A percentile compares a stretch with the other conserved stretches of the same genome.
Evolutionary conservation across 73 alveolate species (phyloP).

Genomic region (Uronychia setigera): DNA sequence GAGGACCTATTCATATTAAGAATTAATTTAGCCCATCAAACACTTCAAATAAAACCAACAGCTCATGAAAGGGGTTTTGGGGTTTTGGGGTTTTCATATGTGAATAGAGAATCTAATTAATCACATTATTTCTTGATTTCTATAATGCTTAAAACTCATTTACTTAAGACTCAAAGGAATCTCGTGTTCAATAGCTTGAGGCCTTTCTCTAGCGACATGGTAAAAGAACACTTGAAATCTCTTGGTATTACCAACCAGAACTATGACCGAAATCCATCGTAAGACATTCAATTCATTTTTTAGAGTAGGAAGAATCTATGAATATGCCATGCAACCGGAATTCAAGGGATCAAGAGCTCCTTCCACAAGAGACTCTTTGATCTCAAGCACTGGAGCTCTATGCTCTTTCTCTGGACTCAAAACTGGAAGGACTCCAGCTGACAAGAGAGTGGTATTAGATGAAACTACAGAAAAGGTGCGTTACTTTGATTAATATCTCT

Average conservation of each 20-base stretch:
- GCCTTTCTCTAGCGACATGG: background rate
- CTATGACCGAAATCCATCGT: conserved; percentile 26
- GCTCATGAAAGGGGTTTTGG: no score
- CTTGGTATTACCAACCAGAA: background rate
- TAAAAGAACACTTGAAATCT: background rate
- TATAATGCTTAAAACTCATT: no score
- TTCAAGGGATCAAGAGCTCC: conserved; percentile 32
- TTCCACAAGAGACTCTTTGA: conserved; percentile 20
- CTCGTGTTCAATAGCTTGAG: background rate
- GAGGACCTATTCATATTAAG: no score
- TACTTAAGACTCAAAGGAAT: no score
- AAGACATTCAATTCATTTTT: background rate
- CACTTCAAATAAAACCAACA: no score
- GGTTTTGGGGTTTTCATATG: no score
- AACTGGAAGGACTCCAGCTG: conserved; percentile 90
- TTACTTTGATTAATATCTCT: background rate
- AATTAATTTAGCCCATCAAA: no score
- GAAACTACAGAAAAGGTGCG: conserved; percentile 65
- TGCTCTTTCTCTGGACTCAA: conserved; percentile 29
- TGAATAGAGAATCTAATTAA: no score
- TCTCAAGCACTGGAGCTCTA: conserved; percentile 57
- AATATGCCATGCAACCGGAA: conserved; percentile 62
- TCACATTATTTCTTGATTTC: no score
- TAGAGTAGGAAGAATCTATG: conserved; percentile 65
- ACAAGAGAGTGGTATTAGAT: conserved; percentile 86